Base-by-base conservation (phyloP, 352 stramenopile genomes). In the Blastocystis sp. region DNA sequence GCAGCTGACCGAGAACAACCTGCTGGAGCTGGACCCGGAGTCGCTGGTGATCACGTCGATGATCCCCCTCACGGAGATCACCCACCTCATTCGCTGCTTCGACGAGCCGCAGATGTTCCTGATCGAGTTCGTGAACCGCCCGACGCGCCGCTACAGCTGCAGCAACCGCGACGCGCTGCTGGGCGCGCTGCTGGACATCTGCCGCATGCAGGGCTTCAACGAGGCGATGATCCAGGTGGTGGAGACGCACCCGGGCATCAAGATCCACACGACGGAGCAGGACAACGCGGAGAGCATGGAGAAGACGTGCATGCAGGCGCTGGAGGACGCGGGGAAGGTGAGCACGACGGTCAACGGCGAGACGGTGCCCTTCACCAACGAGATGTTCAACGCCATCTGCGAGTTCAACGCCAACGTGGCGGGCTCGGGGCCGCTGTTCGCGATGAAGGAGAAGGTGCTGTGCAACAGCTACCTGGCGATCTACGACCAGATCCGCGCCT, bases 331-430 rank as follows among this genome's bases (percentile, higher is more conserved):
- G 21, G 79, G 60, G 13, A 24, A 24, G n/a, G 67, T 89, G 12
- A 62, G 39, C 24, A 89, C 63, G 21, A 80, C 67, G 26, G n/a
- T 29, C 3, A 37, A 80, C 41, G 79, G 79, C n/a, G 35, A 76
- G 41, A 6, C 33, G 41, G 50, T 89, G 37, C 37, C 79, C 2
- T 89, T 59, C 31, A 89, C 79, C 4, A 66, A 63, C 37, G 89
- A 90, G 55, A 90, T 92, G 63, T 65, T 91, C 35, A 88, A 91
- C 45, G 79, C 90, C 26, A 69, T 85, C 61, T 79, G 93, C 62
- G 94, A 97, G 80, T 96, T 97, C 88, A 97, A 97, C 60, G 94
- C 94, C 13, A 97, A 97, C 70, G 94, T 97, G 0, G 93, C 94
- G 35, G 91, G 92, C 3, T 96, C 93, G 51, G 94, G 94, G 2